Conservation (phyloP, 805 yeast species). For the Monosporozyma aerobia region DNA sequence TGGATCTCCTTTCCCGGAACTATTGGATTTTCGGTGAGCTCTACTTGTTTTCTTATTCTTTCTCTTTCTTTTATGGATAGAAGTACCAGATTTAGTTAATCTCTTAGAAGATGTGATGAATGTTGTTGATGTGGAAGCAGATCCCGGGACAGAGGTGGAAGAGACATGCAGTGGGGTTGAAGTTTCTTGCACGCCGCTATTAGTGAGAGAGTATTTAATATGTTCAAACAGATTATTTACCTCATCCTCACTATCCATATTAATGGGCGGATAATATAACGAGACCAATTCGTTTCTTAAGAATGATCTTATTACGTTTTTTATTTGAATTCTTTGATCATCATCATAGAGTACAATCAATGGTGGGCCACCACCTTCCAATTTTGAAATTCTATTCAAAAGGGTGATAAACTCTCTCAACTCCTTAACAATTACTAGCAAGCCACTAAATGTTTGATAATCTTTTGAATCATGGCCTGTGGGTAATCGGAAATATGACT, state of each 20-base stretch:
- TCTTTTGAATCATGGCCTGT: slow-evolving; percentile 12
- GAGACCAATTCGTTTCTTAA: slow-evolving; percentile 15
- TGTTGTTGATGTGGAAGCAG: neutral
- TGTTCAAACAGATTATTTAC: slow-evolving; percentile 13
- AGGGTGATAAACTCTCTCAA: slow-evolving; percentile 17
- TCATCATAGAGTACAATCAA: slow-evolving; percentile 22
- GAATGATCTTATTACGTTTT: slow-evolving; percentile 16
- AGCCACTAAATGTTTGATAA: slow-evolving; percentile 12
- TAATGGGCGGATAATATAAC: slow-evolving; percentile 20
- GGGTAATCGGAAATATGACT: slow-evolving; percentile 18
- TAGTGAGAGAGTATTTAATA: neutral
- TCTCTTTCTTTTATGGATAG: neutral
- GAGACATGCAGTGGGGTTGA: neutral
- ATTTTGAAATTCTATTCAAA: slow-evolving; percentile 17
- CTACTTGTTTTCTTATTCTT: neutral
- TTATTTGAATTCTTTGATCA: slow-evolving; percentile 22
- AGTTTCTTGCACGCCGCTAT: neutral
- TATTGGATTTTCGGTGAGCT: neutral
- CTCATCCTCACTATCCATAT: slow-evolving; percentile 16
- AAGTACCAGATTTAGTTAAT: neutral
- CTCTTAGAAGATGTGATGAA: neutral
- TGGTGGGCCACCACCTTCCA: slow-evolving; percentile 11
- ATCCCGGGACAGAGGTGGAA: neutral
- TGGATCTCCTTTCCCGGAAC: neutral
- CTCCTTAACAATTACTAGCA: slow-evolving; percentile 20